phyloP scores from a whole-genome alignment of 208 protist genomes.

The Polymyxa betae region DNA sequence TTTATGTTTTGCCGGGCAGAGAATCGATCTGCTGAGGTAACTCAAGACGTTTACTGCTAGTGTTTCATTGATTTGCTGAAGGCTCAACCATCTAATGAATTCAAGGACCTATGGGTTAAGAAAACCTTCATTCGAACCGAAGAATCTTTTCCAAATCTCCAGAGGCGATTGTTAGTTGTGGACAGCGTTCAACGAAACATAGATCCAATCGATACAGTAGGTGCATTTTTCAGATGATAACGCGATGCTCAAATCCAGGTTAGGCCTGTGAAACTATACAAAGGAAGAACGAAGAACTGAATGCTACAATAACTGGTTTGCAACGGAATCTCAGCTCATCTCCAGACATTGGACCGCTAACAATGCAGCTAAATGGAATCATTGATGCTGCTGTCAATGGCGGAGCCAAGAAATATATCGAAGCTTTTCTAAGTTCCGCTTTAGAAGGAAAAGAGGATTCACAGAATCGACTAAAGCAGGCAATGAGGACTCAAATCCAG shows the following conservation, averaged over 20 bases:
- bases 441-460: background rate
- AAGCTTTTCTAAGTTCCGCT: background rate
- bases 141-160: background rate
- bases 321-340: background rate
- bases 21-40: background rate
- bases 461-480: background rate
- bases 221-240: background rate
- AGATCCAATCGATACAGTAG: slow-evolving; percentile 13
- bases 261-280: slow-evolving; percentile 1
- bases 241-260: background rate
- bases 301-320: background rate
- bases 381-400: slow-evolving; percentile 41
- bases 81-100: background rate
- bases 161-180: background rate
- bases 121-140: slow-evolving; percentile 18
- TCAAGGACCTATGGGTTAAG: slow-evolving; percentile 49
- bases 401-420: slow-evolving; percentile 49
- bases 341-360: background rate
- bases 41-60: background rate
- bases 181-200: background rate
- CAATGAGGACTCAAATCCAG: background rate
- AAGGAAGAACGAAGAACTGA: slow-evolving; percentile 23
- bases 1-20: slow-evolving; percentile 22
- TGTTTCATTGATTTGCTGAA: background rate
- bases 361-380: slow-evolving; percentile 39